Evolutionary conservation across 805 yeast genomes (phyloP).

Genomic region (Zygoascus bituminiphila): DNA sequence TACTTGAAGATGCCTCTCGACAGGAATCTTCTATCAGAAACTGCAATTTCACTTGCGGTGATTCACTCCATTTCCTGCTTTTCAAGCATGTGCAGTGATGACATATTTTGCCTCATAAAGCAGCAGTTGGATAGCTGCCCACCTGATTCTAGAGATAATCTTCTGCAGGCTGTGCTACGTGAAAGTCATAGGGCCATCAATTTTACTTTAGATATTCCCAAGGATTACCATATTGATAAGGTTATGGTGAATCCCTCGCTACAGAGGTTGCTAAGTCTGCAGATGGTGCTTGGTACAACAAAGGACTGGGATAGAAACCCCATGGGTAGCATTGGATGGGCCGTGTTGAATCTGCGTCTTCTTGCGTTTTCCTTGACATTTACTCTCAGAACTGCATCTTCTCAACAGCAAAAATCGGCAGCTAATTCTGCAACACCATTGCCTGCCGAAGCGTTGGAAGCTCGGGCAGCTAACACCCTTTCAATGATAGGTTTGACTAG

Average conservation of each 20-base stretch:
- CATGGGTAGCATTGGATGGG: conserved; percentile 47
- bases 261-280: conserved; percentile 63
- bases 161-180: conserved; percentile 39
- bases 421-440: conserved; percentile 29
- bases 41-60: conserved; percentile 52
- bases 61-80: conserved; percentile 66
- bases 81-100: conserved; percentile 59
- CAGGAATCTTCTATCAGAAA: background rate
- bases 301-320: conserved; percentile 39
- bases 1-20: background rate
- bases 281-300: conserved; percentile 51
- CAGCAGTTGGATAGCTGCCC: conserved; percentile 30
- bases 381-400: conserved; percentile 39
- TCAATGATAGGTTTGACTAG: conserved; percentile 61
- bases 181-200: conserved; percentile 73
- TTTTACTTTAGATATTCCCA: conserved; percentile 58
- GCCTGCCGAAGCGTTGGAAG: conserved; percentile 25
- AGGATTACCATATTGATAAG: conserved; percentile 64
- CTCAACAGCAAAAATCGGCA: conserved; percentile 39
- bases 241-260: conserved; percentile 68
- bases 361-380: conserved; percentile 67
- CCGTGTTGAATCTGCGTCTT: conserved; percentile 58
- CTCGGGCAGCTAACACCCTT: conserved; percentile 23
- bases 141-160: conserved; percentile 24
- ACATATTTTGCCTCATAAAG: conserved; percentile 51